Evolutionary conservation across 805 yeast genomes (phyloP).

Genomic region (Sugiyamaella boreocaroliniensis): DNA sequence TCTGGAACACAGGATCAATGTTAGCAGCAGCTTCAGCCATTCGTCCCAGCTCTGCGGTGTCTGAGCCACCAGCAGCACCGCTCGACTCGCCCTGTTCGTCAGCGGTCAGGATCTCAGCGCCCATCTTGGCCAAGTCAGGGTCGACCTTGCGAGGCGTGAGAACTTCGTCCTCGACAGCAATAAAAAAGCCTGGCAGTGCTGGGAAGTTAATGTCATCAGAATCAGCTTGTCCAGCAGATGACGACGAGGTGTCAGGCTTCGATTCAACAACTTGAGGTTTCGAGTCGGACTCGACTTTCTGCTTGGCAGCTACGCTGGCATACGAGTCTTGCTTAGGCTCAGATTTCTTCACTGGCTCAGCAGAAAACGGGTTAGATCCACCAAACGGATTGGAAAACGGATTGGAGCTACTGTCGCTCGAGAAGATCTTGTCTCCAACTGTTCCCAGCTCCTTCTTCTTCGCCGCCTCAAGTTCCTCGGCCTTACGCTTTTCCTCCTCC

Average conservation of each 20-base stretch:
- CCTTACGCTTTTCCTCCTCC: slow-evolving; percentile 2
- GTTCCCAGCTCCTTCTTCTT: slow-evolving; percentile 5
- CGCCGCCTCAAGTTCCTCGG: slow-evolving; percentile 4
- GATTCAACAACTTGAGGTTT: background rate
- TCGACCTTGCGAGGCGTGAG: slow-evolving; percentile 45
- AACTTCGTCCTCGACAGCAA: slow-evolving; percentile 65
- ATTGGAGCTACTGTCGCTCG: slow-evolving; percentile 5
- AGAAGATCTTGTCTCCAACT: slow-evolving; percentile 15
- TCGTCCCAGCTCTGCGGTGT: slow-evolving; percentile 9
- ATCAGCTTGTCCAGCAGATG: background rate
- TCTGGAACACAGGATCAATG: slow-evolving; percentile 73
- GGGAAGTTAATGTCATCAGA: slow-evolving; percentile 4
- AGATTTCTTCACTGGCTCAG: slow-evolving; percentile 19
- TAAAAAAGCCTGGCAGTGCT: slow-evolving; percentile 48
- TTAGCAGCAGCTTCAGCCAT: slow-evolving; percentile 18
- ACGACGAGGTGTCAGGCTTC: background rate
- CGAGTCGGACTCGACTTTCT: background rate
- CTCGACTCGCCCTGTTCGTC: slow-evolving; percentile 23
- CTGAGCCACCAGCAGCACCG: slow-evolving; percentile 19
- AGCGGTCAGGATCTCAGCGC: background rate
- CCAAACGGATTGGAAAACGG: slow-evolving; percentile 19
- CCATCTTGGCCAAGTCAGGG: slow-evolving; percentile 19
- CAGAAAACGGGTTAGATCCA: slow-evolving; percentile 4
- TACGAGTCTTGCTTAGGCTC: background rate
- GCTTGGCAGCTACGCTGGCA: background rate